phyloP scores from a whole-genome alignment of 768 basidiomycete genomes.

The Antrodiella citrinella region DNA sequence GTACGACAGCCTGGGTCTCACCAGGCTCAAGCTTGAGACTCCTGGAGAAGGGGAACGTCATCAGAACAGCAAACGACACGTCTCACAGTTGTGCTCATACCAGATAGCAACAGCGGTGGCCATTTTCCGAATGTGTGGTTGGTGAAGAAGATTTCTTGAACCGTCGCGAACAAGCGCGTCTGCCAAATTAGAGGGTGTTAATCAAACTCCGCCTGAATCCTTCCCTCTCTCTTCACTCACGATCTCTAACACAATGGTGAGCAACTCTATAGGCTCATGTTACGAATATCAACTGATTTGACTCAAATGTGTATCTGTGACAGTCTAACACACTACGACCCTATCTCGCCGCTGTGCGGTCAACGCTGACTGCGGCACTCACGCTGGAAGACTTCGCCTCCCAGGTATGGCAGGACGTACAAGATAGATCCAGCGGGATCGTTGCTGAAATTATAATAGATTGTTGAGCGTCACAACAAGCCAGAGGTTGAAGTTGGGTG shows the following conservation, averaged over 20 bases:
- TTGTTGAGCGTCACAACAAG: slow-evolving; percentile 95
- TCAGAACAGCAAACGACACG: slow-evolving; percentile 3
- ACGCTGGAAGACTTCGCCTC: slow-evolving; percentile 98
- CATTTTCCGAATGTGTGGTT: slow-evolving; percentile 3
- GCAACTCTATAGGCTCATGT: neutral
- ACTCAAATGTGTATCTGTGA: neutral
- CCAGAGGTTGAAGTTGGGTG: slow-evolving; percentile 90
- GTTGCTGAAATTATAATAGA: slow-evolving; percentile 36
- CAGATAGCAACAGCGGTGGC: slow-evolving; percentile 6
- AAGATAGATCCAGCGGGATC: slow-evolving; percentile 5
- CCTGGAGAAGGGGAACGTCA: slow-evolving; percentile 1
- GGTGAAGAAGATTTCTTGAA: neutral
- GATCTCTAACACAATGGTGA: neutral
- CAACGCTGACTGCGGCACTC: slow-evolving; percentile 94
- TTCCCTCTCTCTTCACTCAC: neutral
- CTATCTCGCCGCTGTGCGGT: slow-evolving; percentile 92
- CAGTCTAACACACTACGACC: slow-evolving; percentile 96
- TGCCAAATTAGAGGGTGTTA: neutral
- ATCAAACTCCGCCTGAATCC: neutral
- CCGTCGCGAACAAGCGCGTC: neutral
- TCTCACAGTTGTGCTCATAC: neutral
- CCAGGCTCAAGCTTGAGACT: slow-evolving; percentile 6
- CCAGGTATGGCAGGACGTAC: slow-evolving; percentile 47
- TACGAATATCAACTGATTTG: neutral
- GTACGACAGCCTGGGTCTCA: slow-evolving; percentile 18